Percentiles rank a stretch among this genome's conserved stretches.
These are phyloP conservation scores for Prunella vulgaris DNA, from an alignment of 257 asterid genomes.

Conservation along the genomic window DNA sequence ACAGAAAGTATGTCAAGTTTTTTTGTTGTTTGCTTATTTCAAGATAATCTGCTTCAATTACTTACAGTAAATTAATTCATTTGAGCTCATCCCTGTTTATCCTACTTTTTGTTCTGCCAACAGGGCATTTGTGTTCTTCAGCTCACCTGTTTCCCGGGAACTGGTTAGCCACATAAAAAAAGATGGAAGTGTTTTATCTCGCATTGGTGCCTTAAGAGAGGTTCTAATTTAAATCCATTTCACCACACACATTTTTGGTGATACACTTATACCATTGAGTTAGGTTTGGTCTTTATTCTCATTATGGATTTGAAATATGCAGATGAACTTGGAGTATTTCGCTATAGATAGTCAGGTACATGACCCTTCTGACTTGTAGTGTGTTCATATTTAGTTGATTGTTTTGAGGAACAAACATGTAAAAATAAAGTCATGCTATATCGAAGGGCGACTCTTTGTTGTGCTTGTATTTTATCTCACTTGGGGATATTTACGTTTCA, in stretches of 20 bases:
- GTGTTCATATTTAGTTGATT: neutral
- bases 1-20: conserved; percentile 70
- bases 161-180: conserved; percentile 77
- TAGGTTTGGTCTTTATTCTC: conserved; percentile 29
- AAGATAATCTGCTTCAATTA: conserved; percentile 15
- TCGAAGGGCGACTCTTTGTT: neutral
- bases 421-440: conserved; percentile 9
- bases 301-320: conserved; percentile 40
- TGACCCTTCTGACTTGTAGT: conserved; percentile 14
- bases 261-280: conserved; percentile 19
- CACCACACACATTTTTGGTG: neutral
- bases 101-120: conserved; percentile 17
- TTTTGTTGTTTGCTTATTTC: conserved; percentile 9
- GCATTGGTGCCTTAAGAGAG: conserved; percentile 98
- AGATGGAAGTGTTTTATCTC: conserved; percentile 79
- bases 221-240: conserved; percentile 30
- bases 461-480: neutral
- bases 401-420: conserved; percentile 1
- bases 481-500: neutral
- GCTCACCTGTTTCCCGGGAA: conserved; percentile 86
- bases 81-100: conserved; percentile 15
- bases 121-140: conserved; percentile 96
- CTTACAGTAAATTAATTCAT: conserved; percentile 10
- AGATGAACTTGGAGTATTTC: conserved; percentile 99
- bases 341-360: conserved; percentile 93